phyloP scores from a whole-genome alignment of 306 rosid genomes.

The Vigna trinervia region DNA sequence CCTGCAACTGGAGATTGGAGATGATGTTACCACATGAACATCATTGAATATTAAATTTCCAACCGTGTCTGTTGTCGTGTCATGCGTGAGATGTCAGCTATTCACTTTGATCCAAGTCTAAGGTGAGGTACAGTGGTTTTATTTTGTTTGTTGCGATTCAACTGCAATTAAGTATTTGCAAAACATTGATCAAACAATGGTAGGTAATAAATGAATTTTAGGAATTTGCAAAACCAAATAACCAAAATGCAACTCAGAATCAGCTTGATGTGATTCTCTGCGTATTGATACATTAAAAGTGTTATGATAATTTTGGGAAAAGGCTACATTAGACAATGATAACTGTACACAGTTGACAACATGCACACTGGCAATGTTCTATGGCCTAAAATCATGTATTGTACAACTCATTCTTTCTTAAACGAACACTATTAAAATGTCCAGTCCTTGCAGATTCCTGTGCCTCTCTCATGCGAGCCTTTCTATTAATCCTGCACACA shows the following conservation, averaged over 20 bases:
- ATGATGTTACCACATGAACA: too few species aligned
- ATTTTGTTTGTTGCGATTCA: too few species aligned
- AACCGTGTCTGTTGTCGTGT: too few species aligned
- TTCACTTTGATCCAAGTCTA: too few species aligned
- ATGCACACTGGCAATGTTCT: not conserved
- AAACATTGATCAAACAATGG: too few species aligned
- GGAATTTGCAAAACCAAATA: not conserved
- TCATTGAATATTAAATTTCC: too few species aligned
- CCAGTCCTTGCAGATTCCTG: conserved; percentile 24
- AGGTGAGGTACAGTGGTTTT: too few species aligned
- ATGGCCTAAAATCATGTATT: conserved; percentile 10
- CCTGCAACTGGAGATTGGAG: too few species aligned
- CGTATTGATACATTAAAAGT: not conserved
- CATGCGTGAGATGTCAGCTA: too few species aligned
- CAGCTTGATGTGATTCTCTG: conserved; percentile 12
- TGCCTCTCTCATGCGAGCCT: conserved; percentile 29
- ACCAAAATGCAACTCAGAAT: not conserved
- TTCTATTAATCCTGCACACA: conserved; percentile 49
- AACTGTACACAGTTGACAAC: conserved; percentile 13
- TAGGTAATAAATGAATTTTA: too few species aligned
- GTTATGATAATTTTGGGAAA: not conserved
- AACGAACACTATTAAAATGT: conserved; percentile 4
- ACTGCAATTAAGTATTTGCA: too few species aligned
- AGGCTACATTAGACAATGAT: conserved; percentile 24
- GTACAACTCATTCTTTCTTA: conserved; percentile 33